Conservation (phyloP, 495 filamentous ascomycete genomes). For the Parmelia sp. region DNA sequence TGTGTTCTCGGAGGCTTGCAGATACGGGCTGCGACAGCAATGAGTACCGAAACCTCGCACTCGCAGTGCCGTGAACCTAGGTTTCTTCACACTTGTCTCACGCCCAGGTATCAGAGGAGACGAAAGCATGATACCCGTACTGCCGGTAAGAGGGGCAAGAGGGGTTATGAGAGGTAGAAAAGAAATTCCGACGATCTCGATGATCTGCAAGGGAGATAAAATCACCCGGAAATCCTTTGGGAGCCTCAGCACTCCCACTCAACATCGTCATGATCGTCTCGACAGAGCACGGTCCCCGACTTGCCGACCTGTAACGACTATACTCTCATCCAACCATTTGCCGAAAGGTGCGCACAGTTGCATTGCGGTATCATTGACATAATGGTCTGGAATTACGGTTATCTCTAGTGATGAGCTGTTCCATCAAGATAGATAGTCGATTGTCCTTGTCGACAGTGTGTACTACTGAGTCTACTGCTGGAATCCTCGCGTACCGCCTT, state of each 20-base stretch:
- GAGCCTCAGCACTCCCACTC: slow-evolving; percentile 6
- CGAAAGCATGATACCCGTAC: background rate
- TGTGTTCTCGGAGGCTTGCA: slow-evolving; percentile 4
- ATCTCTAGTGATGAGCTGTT: background rate
- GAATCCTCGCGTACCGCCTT: background rate
- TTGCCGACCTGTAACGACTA: slow-evolving; percentile 3
- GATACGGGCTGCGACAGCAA: background rate
- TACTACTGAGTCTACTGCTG: background rate
- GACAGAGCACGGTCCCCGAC: slow-evolving; percentile 7
- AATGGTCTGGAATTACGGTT: background rate
- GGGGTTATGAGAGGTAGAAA: background rate
- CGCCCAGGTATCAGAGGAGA: background rate
- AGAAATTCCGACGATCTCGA: slow-evolving; percentile 13
- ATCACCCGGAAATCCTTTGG: slow-evolving; percentile 5
- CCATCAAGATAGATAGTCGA: background rate
- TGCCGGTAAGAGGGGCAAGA: background rate
- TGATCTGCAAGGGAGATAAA: slow-evolving; percentile 18
- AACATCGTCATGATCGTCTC: slow-evolving; percentile 9
- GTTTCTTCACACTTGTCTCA: slow-evolving; percentile 4
- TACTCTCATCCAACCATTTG: slow-evolving; percentile 6
- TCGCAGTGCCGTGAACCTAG: slow-evolving; percentile 4
- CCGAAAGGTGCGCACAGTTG: slow-evolving; percentile 2
- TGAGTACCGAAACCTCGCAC: background rate
- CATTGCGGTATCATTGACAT: background rate
- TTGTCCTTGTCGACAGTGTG: background rate